Evolutionary conservation across 306 rosid genomes (phyloP), one percentile per base, ranked within the genome.

Genomic region (Calophaca sinica): DNA sequence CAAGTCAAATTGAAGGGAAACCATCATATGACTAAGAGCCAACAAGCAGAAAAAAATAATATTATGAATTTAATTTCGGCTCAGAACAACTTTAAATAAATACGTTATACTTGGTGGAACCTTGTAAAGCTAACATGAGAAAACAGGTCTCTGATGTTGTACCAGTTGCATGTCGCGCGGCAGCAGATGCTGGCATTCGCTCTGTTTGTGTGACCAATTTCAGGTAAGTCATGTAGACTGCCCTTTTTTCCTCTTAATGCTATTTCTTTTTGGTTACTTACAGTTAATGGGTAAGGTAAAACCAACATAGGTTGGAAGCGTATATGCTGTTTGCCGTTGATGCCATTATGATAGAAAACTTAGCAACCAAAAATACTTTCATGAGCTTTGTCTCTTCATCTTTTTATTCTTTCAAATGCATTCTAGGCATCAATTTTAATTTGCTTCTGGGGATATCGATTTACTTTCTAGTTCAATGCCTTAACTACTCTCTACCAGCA

Each of bases 171-270:
- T 94, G 97, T 62, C 96, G 92, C 44, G 99, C 99, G 2, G 99
- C 97, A 28, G 97, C 97, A 28, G 93, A 96, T 83, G 98, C 99
- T 66, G 98, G 98, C 72, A 96, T 96, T 81, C 96, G 97, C 31
- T 90, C 99, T 66, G 94, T 96, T 70, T 96, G 99, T 78, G 96
- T 89, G 74, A 92, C 99, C 36, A 92, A 96, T 88, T 92, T 96
- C 78, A 96, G 98, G 99, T 92, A 79, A 68, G 35, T 52, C 26
- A 3, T 69, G 20, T 14, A 41, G 36, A 69, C 38, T 49, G 1
- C 31, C 38, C 13, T 28, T 62, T 73, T 68, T 9, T 29, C 35
- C 20, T 58, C 49, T 9, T 13, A 2, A 49, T 62, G 32, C 38
- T 44, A 46, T 70, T 49, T 53, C 13, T 3, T 28, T 60, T 67